Evolutionary conservation across 192 early-diverging fungal genomes (phyloP), one percentile per base, ranked within the genome.

Genomic region (Geranomyces michiganensis): DNA sequence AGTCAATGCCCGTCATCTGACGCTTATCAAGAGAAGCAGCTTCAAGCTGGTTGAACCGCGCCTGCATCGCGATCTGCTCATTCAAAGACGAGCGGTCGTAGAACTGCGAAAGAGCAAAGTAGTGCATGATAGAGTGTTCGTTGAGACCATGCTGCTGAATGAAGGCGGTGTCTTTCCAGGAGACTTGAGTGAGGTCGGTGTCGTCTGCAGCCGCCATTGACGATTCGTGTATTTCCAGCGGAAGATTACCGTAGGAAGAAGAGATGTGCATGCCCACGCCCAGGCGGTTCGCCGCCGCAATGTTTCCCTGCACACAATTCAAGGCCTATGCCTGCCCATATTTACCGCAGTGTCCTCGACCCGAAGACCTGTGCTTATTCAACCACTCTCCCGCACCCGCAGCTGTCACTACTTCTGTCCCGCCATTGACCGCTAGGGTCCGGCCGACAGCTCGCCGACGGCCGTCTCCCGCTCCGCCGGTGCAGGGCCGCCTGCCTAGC

Each of bases 91-190:
- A 68, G 29, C 69, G 68, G 78, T 85, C 84, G 62, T 80, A 85
- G 77, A 85, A 85, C 58, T 79, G 81, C 8, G 56, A 53, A 13
- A 56, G 51, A n/a, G 75, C 53, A 70, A 85, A 85, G 72, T 85
- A 85, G 12, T 78, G 75, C 24, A 85, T 62, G 13, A 73, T 71
- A 44, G 82, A 84, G 53, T 71, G 45, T 26, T 81, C 74, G 32
- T 65, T 36, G 14, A 85, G 78, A n/a, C 81, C 79, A 49, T 58
- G 71, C 76, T 81, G 62, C 61, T 83, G 74, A 9, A 85, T 68
- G 56, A 83, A 85, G 24, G 62, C 66, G 21, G 84, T 74, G 68
- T 85, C 84, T 56, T 83, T 85, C 73, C 83, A 85, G 65, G 69
- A 77, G 51, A 85, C 78, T 13, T 70, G 49, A 12, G 74, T 69